A percentile compares a stretch with the other conserved stretches of the same genome.
Evolutionary conservation across 164 flowering plant species (phyloP).

Genomic region (Aristolochia contorta): DNA sequence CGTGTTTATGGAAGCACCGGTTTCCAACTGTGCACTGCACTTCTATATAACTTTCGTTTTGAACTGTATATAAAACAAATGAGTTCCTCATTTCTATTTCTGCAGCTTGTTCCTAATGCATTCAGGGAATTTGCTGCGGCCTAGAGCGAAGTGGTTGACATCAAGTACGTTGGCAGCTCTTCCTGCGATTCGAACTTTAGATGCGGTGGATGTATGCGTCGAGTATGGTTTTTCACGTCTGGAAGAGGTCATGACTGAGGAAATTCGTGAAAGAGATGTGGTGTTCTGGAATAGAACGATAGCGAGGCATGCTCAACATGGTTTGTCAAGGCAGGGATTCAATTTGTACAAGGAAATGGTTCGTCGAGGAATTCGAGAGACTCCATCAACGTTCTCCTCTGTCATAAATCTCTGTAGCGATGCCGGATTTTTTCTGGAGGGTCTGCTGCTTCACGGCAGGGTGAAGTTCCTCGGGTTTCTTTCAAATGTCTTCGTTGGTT

Average conservation of each 20-base stretch:
- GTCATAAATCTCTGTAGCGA: conserved; percentile 36
- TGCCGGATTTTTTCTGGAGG: conserved; percentile 16
- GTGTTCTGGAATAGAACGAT: conserved; percentile 52
- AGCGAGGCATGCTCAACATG: conserved; percentile 34
- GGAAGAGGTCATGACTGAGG: conserved; percentile 41
- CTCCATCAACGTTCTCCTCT: conserved; percentile 42
- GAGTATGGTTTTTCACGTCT: conserved; percentile 28
- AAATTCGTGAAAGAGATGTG: conserved; percentile 43
- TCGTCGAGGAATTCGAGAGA: conserved; percentile 37
- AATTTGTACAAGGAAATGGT: conserved; percentile 41
- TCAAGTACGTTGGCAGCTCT: neutral
- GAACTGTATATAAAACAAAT: no score
- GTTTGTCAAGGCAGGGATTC: conserved; percentile 26
- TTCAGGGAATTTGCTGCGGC: no score
- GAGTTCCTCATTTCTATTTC: no score
- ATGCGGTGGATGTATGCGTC: conserved; percentile 20
- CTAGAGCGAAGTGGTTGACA: no score
- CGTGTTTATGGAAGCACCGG: no score
- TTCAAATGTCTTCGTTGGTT: conserved; percentile 39
- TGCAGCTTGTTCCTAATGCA: no score
- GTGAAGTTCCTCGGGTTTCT: conserved; percentile 38
- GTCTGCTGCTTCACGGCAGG: conserved; percentile 52
- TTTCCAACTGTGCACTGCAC: no score
- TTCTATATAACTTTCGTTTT: no score
- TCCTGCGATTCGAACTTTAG: neutral